phyloP scores from a whole-genome alignment of 1,284 basidiomycete species.

The Paramarasmius palmivorus region DNA sequence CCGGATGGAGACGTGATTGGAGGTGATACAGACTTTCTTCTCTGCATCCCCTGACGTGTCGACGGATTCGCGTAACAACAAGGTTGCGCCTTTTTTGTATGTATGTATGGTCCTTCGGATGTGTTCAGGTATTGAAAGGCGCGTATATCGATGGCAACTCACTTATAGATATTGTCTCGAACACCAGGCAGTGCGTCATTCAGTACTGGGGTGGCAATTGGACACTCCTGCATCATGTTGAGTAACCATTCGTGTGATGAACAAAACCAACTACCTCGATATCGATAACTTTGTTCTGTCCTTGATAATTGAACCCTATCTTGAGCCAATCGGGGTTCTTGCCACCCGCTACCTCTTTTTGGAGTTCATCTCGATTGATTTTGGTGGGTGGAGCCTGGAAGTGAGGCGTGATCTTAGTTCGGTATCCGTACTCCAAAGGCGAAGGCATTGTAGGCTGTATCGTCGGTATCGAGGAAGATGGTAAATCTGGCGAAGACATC shows the following conservation, averaged over 20 bases:
- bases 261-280: conserved; percentile 71
- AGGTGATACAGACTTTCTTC: conserved; percentile 78
- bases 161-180: conserved; percentile 73
- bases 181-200: conserved; percentile 70
- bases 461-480: conserved; percentile 57
- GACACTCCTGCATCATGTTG: conserved; percentile 70
- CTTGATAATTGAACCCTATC: conserved; percentile 90
- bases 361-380: conserved; percentile 37
- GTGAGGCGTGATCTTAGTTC: conserved; percentile 97
- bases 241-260: neutral
- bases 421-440: conserved; percentile 88
- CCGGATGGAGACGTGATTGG: conserved; percentile 81
- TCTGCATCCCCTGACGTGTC: conserved; percentile 32
- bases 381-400: conserved; percentile 85
- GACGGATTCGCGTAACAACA: conserved; percentile 90
- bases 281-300: conserved; percentile 80
- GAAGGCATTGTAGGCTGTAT: conserved; percentile 82
- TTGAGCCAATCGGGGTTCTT: conserved; percentile 62
- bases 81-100: conserved; percentile 89
- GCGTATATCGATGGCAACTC: conserved; percentile 25
- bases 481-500: conserved; percentile 45
- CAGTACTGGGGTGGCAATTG: conserved; percentile 85
- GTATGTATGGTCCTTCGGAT: conserved; percentile 73
- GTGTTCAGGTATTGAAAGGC: conserved; percentile 10
- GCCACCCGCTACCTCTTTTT: conserved; percentile 26